Conservation (phyloP, 2,329 filamentous ascomycete genomes). For the Scleromitrula shiraiana region DNA sequence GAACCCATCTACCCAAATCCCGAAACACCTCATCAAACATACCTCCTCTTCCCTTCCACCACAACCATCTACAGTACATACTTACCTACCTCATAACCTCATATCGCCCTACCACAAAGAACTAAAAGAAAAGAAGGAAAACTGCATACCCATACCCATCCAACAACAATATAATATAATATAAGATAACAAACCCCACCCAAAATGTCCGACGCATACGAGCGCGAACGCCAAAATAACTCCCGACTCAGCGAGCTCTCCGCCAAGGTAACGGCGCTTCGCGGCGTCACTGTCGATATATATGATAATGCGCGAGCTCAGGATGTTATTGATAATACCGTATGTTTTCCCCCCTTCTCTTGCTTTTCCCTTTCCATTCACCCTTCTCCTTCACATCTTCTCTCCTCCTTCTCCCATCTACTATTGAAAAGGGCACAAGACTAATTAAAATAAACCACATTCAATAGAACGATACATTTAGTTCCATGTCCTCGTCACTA, state of each 20-base stretch:
- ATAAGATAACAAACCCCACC: background rate
- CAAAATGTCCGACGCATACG: constrained; percentile 67
- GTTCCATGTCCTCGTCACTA: constrained; percentile 71
- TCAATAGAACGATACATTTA: constrained; percentile 76
- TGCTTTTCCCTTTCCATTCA: background rate
- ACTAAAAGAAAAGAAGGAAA: too few relatives aligned
- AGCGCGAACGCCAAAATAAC: constrained; percentile 87
- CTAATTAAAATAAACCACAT: background rate
- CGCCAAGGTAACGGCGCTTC: constrained; percentile 82
- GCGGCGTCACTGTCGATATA: constrained; percentile 92
- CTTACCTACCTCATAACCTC: too few relatives aligned
- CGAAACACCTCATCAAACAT: constrained; percentile 2
- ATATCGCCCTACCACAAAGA: background rate
- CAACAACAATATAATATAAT: too few relatives aligned
- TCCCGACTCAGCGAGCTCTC: constrained; percentile 85
- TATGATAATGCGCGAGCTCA: constrained; percentile 92
- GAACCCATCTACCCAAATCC: background rate
- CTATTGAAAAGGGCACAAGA: too few relatives aligned
- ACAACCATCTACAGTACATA: too few relatives aligned
- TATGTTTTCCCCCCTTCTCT: constrained; percentile 36
- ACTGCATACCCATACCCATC: background rate
- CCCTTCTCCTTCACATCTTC: too few relatives aligned
- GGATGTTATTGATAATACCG: constrained; percentile 78
- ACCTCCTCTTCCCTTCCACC: background rate
- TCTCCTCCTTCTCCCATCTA: background rate